Evolutionary conservation across 1,284 basidiomycete genomes (phyloP).

Genomic region (Puccinia brachypodii): DNA sequence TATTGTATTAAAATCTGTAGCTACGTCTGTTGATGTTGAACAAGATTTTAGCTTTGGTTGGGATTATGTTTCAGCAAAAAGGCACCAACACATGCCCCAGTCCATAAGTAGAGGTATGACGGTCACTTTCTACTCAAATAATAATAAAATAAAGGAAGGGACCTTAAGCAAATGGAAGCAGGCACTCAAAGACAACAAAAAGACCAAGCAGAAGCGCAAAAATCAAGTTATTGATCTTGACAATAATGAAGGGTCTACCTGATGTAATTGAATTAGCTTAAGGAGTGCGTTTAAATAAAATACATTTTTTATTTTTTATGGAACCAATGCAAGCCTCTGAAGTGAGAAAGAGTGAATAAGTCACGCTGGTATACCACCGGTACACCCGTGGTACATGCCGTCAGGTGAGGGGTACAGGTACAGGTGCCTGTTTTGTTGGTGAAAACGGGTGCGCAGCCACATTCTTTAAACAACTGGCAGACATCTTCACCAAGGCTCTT

Average conservation of each 20-base stretch:
- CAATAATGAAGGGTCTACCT: neutral
- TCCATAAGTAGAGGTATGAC: neutral
- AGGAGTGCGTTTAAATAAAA: neutral
- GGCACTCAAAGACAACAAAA: neutral
- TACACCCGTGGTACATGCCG: no score
- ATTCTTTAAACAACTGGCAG: no score
- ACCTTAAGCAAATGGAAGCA: neutral
- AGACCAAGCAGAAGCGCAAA: neutral
- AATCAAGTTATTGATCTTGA: neutral
- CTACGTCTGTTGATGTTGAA: constrained; percentile 1
- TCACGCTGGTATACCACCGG: neutral
- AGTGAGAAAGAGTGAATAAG: neutral
- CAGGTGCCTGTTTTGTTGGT: neutral
- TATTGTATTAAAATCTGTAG: neutral
- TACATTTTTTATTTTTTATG: neutral
- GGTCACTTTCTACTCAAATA: neutral
- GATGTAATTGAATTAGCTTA: neutral
- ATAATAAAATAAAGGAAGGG: neutral
- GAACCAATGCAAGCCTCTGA: neutral
- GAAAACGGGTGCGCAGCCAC: neutral
- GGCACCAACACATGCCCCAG: neutral
- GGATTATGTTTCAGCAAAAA: neutral
- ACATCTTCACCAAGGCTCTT: no score
- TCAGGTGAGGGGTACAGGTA: no score
- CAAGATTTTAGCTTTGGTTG: neutral